Conservation (phyloP, 257 asterid genomes). For the Hygrophila difformis region DNA sequence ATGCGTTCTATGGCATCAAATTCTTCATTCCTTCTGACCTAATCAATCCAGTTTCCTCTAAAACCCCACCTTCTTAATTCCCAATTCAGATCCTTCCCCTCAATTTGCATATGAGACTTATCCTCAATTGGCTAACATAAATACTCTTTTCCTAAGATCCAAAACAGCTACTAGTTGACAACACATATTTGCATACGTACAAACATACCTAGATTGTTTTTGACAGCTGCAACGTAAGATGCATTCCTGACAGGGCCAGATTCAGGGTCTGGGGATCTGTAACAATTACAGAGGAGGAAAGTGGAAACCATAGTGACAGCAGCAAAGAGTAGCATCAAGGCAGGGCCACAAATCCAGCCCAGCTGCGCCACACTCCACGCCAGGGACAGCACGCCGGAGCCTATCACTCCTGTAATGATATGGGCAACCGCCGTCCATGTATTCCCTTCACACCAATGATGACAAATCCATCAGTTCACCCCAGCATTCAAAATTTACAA, state of each 20-base stretch:
- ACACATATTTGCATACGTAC: too few relatives aligned
- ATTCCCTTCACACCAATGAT: constrained; percentile 23
- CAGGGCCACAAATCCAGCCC: constrained; percentile 58
- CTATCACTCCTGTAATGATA: constrained; percentile 50
- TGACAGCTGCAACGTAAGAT: constrained; percentile 58
- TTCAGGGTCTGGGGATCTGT: constrained; percentile 35
- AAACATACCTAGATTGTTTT: constrained; percentile 51
- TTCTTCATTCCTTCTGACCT: too few relatives aligned
- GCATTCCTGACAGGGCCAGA: constrained; percentile 30
- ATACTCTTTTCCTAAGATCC: too few relatives aligned
- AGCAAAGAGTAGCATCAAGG: constrained; percentile 37
- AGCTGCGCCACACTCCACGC: constrained; percentile 51
- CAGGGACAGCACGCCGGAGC: constrained; percentile 52
- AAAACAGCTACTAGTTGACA: too few relatives aligned
- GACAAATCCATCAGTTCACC: too few relatives aligned
- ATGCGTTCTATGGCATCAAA: too few relatives aligned
- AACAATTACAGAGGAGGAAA: constrained; percentile 32
- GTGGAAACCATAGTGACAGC: constrained; percentile 28
- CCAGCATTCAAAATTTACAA: too few relatives aligned
- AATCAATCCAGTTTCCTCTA: too few relatives aligned
- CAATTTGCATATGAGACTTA: too few relatives aligned
- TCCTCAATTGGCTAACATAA: too few relatives aligned
- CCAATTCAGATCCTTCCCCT: too few relatives aligned
- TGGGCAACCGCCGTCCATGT: constrained; percentile 56
- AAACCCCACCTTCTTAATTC: too few relatives aligned